A percentile compares a stretch with the other conserved stretches of the same genome.
phyloP scores from a whole-genome alignment of 108 stramenopile genomes.

The Skeletonema tropicum region DNA sequence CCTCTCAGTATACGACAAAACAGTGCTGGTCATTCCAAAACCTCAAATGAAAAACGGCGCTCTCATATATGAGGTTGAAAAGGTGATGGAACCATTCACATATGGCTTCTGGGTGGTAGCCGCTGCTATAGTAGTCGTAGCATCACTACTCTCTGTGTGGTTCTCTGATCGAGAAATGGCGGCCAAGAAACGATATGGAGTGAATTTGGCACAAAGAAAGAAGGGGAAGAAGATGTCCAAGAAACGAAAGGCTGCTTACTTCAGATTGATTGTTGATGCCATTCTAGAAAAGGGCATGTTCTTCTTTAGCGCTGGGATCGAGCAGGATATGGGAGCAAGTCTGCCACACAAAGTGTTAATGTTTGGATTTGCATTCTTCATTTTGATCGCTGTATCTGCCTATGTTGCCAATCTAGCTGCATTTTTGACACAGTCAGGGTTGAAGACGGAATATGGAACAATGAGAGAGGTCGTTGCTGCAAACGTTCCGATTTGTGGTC shows the following conservation, averaged over 20 bases:
- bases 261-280: neutral
- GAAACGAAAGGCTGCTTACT: neutral
- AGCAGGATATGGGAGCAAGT: slow-evolving; percentile 16
- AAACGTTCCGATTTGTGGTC: slow-evolving; percentile 18
- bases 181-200: neutral
- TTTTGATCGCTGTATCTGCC: slow-evolving; percentile 22
- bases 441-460: neutral
- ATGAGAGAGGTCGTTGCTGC: slow-evolving; percentile 8
- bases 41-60: neutral
- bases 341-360: slow-evolving; percentile 21
- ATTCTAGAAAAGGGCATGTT: slow-evolving; percentile 14
- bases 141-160: slow-evolving; percentile 7
- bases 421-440: slow-evolving; percentile 7
- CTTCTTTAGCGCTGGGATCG: slow-evolving; percentile 30
- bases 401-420: slow-evolving; percentile 35
- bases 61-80: neutral
- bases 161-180: slow-evolving; percentile 11
- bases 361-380: slow-evolving; percentile 35
- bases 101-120: neutral
- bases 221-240: no score
- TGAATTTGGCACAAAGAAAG: neutral
- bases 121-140: neutral
- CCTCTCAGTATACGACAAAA: slow-evolving; percentile 20
- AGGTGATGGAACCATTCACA: slow-evolving; percentile 29
- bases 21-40: slow-evolving; percentile 22